A percentile compares a stretch with the other conserved stretches of the same genome.
Evolutionary conservation across 371 early-diverging fungal species (phyloP).

Genomic region (Nematocida sp.): DNA sequence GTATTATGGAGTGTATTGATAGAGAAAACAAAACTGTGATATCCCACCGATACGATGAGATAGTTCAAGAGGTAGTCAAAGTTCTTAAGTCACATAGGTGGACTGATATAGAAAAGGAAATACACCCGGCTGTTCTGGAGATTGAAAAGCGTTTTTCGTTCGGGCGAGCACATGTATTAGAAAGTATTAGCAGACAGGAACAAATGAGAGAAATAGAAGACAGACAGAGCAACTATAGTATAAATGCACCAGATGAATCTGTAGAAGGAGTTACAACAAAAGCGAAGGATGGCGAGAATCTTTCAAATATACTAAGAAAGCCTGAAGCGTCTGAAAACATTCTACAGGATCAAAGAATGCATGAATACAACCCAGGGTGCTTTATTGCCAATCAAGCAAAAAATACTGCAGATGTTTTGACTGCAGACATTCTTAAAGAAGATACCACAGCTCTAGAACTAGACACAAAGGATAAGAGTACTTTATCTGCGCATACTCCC

Average conservation of each 20-base stretch:
- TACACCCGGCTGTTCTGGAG: conserved; percentile 36
- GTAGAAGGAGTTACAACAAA: not conserved
- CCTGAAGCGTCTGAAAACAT: no score
- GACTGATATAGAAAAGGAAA: conserved; percentile 55
- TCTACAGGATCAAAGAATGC: no score
- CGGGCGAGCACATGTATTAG: not conserved
- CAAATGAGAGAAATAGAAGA: not conserved
- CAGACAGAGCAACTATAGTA: not conserved
- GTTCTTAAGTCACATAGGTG: conserved; percentile 50
- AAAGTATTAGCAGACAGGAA: not conserved
- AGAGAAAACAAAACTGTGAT: conserved; percentile 38
- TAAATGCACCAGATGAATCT: not conserved
- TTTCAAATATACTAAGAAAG: no score
- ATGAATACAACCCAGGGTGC: not conserved
- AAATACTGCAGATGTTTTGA: not conserved
- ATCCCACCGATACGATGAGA: conserved; percentile 41
- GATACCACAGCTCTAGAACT: not conserved
- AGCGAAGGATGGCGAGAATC: not conserved
- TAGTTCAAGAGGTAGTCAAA: conserved; percentile 18
- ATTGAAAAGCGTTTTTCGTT: conserved; percentile 19
- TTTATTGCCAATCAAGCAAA: not conserved
- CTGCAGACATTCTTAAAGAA: not conserved
- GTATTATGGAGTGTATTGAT: conserved; percentile 52
- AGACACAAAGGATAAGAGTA: not conserved
- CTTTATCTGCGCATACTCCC: not conserved